Evolutionary conservation across 176 grass and related monocot species (phyloP), one percentile per base, ranked within the genome.

Genomic region (Aechmea fasciata): DNA sequence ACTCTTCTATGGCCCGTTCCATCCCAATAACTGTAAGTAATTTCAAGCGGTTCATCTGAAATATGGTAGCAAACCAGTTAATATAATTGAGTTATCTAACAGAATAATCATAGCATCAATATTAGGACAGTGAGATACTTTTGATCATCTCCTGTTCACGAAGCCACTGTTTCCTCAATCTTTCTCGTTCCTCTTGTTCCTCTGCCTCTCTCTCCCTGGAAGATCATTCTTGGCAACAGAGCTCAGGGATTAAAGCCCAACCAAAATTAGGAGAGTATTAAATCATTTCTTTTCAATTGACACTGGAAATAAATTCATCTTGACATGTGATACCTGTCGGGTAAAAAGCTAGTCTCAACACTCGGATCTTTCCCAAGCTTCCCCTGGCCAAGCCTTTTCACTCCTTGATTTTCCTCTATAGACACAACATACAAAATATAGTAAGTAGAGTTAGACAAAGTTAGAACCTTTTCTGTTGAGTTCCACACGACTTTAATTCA

Each of bases 11-110:
- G 94, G 54, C 94, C 86, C 67, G 94, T 92, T 49, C 94, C 94
- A 83, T 99, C 94, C 89, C 94, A 99, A 64, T 99, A 99, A 85
- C 89, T 99, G 66, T 99, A 99, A 65, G 89, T 99, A 71, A 99
- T 99, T 77, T 88, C 59, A 52, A 93, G 84, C 66, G 94, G 84
- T 55, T 99, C 94, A 78, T 88, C 94, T 99, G 80, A 74, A 76
- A 84, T 18, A 52, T n/a, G 13, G 66, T 49, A 28, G 12, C n/a
- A 77, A 68, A 57, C 11, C 13, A 49, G 2, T 77, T 68, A 77
- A 65, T 11, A 69, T n/a, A 24, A 52, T 20, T 26, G 13, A 29
- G 7, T 19, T 24, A 19, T 13, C 47, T 49, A 25, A 55, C 9
- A 68, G 23, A 57, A 54, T 7, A 6, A 57, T 1, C 47, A 74